Evolutionary conservation across 352 stramenopile genomes (phyloP).

Genomic region (Pilasporangium apinafurcum): DNA sequence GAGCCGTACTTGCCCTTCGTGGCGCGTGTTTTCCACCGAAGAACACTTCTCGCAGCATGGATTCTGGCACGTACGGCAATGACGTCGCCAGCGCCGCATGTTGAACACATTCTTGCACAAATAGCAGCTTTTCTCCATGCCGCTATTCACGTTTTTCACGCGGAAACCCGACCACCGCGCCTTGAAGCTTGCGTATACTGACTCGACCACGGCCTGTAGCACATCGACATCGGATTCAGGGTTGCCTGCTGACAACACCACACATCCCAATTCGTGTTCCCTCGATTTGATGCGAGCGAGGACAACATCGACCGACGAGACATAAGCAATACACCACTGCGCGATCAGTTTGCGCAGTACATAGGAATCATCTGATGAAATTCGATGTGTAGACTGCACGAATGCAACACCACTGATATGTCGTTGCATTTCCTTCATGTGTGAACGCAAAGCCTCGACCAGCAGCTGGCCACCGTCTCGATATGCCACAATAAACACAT

Average conservation of each 20-base stretch:
- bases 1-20: constrained; percentile 58
- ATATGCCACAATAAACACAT: constrained; percentile 63
- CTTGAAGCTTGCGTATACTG: constrained; percentile 64
- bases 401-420: constrained; percentile 66
- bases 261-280: constrained; percentile 49
- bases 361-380: constrained; percentile 50
- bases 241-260: constrained; percentile 36
- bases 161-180: constrained; percentile 69
- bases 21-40: constrained; percentile 50
- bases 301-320: constrained; percentile 26
- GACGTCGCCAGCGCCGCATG: constrained; percentile 65
- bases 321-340: constrained; percentile 59
- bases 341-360: constrained; percentile 60
- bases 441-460: constrained; percentile 39
- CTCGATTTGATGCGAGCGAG: constrained; percentile 48
- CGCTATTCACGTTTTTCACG: constrained; percentile 62
- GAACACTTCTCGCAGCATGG: constrained; percentile 67
- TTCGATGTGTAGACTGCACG: constrained; percentile 53
- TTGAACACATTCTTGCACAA: constrained; percentile 60
- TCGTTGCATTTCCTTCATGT: constrained; percentile 64
- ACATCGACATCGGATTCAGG: constrained; percentile 42
- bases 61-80: constrained; percentile 67
- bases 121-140: constrained; percentile 67
- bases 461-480: constrained; percentile 47
- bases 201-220: constrained; percentile 41